phyloP scores from a whole-genome alignment of 352 stramenopile species.

The Globisporangium paddicum region DNA sequence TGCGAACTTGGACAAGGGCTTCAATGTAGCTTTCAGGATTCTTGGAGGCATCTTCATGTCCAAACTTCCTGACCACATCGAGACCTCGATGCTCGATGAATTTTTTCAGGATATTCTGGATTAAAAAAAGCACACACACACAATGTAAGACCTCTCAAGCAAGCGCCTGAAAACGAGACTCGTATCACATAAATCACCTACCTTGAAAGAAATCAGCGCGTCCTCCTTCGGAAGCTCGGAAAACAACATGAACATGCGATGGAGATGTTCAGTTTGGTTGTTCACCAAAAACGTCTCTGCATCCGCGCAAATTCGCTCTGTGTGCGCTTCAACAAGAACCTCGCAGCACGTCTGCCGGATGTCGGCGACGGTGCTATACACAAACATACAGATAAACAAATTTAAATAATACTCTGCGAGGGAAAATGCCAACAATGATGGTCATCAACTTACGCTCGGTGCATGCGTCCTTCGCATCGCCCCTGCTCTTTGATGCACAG shows the following conservation, averaged over 20 bases:
- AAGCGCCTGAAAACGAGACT: not conserved
- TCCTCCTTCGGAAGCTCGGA: constrained; percentile 78
- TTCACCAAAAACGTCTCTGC: constrained; percentile 70
- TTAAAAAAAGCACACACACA: constrained; percentile 1
- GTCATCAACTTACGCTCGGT: constrained; percentile 54
- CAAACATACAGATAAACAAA: not conserved
- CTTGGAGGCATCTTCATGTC: constrained; percentile 74
- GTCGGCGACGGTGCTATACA: constrained; percentile 65
- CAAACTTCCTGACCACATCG: constrained; percentile 75
- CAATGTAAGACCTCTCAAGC: not conserved
- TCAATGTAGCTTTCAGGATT: constrained; percentile 85
- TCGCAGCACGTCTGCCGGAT: constrained; percentile 72
- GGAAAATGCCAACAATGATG: not conserved
- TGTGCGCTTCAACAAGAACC: constrained; percentile 75
- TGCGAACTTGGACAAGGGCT: constrained; percentile 75
- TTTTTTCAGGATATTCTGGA: constrained; percentile 81
- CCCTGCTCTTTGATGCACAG: constrained; percentile 79
- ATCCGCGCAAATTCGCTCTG: constrained; percentile 78
- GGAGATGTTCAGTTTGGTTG: constrained; percentile 76
- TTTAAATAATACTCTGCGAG: not conserved
- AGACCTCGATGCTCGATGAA: constrained; percentile 79
- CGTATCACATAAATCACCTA: constrained; percentile 12
- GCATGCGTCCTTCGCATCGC: constrained; percentile 66
- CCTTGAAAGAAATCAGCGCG: constrained; percentile 78
- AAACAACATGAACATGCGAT: constrained; percentile 76